phyloP scores from a whole-genome alignment of 1,284 basidiomycete genomes.

The Coriolopsis trogii region DNA sequence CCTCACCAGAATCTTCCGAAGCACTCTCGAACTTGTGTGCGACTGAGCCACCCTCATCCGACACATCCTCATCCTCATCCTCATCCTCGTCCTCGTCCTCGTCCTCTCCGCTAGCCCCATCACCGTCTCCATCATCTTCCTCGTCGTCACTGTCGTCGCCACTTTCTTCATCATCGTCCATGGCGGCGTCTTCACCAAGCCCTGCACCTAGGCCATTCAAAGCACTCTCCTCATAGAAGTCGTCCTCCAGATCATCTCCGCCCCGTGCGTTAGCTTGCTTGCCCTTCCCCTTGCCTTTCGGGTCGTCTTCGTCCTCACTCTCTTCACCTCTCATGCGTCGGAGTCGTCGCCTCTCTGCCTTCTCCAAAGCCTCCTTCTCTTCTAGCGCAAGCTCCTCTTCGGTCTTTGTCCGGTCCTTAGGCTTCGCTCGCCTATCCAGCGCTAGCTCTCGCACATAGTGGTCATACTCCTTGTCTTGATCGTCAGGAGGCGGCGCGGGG shows the following conservation, averaged over 20 bases:
- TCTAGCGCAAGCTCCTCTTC: constrained; percentile 93
- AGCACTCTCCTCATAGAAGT: constrained; percentile 67
- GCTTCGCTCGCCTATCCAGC: constrained; percentile 92
- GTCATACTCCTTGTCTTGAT: constrained; percentile 74
- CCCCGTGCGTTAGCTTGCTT: constrained; percentile 51
- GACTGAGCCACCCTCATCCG: constrained; percentile 31
- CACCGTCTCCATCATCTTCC: constrained; percentile 37
- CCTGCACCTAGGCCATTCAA: constrained; percentile 54
- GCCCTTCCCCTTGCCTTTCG: constrained; percentile 43
- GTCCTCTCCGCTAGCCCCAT: constrained; percentile 35
- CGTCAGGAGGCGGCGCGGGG: constrained; percentile 6
- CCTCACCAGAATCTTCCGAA: constrained; percentile 24
- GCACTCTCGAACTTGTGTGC: constrained; percentile 35
- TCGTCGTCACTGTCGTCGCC: constrained; percentile 61
- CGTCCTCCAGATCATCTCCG: constrained; percentile 92
- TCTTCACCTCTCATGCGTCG: constrained; percentile 89
- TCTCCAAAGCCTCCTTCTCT: constrained; percentile 86
- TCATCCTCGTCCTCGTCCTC: constrained; percentile 41
- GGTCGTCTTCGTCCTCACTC: constrained; percentile 65
- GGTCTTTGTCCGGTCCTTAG: constrained; percentile 95
- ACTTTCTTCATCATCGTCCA: constrained; percentile 41
- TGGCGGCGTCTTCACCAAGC: constrained; percentile 41
- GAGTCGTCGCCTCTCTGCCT: constrained; percentile 80
- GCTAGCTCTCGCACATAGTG: constrained; percentile 90
- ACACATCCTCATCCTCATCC: constrained; percentile 33